phyloP scores from a whole-genome alignment of 192 early-diverging fungal genomes.

The Thoreauomyces humboldtii region DNA sequence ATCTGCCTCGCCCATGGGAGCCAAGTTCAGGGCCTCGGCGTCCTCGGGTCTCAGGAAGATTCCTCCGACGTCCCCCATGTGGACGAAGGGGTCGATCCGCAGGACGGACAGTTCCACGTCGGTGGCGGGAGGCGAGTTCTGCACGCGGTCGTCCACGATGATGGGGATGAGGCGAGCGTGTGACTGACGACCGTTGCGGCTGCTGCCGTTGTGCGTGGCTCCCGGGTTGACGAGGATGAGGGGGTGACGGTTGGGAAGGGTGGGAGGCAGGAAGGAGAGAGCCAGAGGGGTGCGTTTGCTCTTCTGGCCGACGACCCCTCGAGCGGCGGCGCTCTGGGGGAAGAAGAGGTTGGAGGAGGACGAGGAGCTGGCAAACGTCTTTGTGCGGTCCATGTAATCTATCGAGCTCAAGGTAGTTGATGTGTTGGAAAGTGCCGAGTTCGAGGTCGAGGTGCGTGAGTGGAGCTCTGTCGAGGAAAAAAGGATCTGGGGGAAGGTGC shows the following conservation, averaged over 20 bases:
- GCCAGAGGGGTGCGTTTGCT: constrained; percentile 14
- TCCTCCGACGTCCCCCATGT: constrained; percentile 11
- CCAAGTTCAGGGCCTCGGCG: constrained; percentile 15
- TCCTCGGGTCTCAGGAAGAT: constrained; percentile 19
- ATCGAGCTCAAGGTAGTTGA: no score
- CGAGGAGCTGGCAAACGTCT: no score
- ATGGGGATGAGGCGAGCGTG: not conserved
- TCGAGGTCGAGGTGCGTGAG: no score
- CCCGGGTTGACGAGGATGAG: constrained; percentile 15
- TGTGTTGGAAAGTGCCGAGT: no score
- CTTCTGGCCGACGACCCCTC: no score
- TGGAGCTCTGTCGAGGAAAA: no score
- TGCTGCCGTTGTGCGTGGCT: not conserved
- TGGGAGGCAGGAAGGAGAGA: constrained; percentile 16
- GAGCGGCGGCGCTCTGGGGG: no score
- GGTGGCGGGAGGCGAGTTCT: constrained; percentile 1
- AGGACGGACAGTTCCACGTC: constrained; percentile 5
- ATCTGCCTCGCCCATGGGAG: constrained; percentile 11
- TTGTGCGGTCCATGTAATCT: no score
- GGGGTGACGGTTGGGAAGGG: constrained; percentile 4
- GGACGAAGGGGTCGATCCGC: constrained; percentile 20
- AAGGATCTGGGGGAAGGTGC: no score
- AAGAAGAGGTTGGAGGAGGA: no score
- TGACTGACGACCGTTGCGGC: not conserved
- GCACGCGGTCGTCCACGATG: not conserved